Evolutionary conservation across 768 basidiomycete genomes (phyloP).

Genomic region (Hypholoma sublateritium): DNA sequence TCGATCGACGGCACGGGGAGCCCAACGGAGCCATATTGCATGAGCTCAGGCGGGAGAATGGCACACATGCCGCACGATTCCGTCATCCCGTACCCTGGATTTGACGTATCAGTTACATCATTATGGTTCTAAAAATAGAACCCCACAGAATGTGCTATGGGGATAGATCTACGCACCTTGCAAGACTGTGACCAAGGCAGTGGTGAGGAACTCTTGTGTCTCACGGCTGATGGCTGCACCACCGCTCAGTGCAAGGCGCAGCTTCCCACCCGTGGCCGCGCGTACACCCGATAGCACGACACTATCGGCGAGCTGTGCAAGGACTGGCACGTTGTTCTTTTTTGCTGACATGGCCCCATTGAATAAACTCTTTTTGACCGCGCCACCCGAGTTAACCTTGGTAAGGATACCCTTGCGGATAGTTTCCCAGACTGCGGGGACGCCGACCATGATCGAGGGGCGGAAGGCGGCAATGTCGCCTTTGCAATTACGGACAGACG

Average conservation of each 20-base stretch:
- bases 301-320: conserved; percentile 68
- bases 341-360: conserved; percentile 76
- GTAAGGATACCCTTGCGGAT: conserved; percentile 92
- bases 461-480: conserved; percentile 85
- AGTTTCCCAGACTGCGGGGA: conserved; percentile 96
- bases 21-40: conserved; percentile 76
- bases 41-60: conserved; percentile 81
- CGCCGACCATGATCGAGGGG: conserved; percentile 91
- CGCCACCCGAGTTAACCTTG: conserved; percentile 72
- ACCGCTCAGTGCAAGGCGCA: conserved; percentile 79
- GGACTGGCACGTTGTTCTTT: conserved; percentile 63
- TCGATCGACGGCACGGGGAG: conserved; percentile 88
- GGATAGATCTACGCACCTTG: conserved; percentile 60
- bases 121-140: background rate
- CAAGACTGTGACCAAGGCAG: conserved; percentile 77
- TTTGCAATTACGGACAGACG: conserved; percentile 80
- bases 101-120: conserved; percentile 7
- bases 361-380: conserved; percentile 75
- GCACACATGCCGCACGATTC: conserved; percentile 91
- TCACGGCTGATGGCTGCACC: conserved; percentile 84
- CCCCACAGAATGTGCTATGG: background rate
- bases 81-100: conserved; percentile 95
- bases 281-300: conserved; percentile 77
- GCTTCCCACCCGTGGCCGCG: conserved; percentile 83
- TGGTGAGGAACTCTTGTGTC: conserved; percentile 88